These are phyloP conservation scores for Pseudomassariella vexata DNA, from an alignment of 2,329 filamentous ascomycete genomes.

Conservation along the genomic window DNA sequence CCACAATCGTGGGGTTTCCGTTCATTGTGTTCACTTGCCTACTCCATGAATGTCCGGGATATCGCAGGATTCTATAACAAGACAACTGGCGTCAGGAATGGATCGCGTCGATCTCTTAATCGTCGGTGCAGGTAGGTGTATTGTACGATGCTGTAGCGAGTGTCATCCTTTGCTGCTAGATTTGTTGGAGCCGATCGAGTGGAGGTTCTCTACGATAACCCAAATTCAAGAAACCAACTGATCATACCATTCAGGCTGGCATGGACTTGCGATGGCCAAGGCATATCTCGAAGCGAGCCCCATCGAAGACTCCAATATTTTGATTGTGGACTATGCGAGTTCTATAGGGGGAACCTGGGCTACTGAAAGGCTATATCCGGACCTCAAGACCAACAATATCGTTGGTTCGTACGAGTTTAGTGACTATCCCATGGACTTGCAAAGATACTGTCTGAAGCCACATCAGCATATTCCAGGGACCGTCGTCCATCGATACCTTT, in stretches of 20 bases:
- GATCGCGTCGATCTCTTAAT: conserved; percentile 1
- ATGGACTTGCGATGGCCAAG: conserved; percentile 46
- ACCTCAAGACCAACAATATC: conserved; percentile 60
- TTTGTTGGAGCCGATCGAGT: no score
- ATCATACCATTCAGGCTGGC: conserved; percentile 29
- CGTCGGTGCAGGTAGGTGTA: conserved; percentile 1
- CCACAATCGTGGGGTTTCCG: no score
- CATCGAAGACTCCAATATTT: conserved; percentile 27
- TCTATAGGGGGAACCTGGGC: conserved; percentile 58
- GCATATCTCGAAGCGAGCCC: conserved; percentile 37
- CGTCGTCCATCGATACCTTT: conserved; percentile 27
- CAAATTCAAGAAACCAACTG: neutral
- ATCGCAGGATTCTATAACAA: no score
- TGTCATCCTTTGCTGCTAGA: no score
- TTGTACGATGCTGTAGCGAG: no score
- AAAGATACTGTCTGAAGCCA: conserved; percentile 39
- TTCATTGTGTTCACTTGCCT: no score
- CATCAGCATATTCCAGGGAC: conserved; percentile 42
- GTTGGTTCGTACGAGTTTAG: conserved; percentile 57
- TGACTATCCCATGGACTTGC: conserved; percentile 54
- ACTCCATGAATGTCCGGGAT: no score
- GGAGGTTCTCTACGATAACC: no score
- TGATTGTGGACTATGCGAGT: conserved; percentile 43
- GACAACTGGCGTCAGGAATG: no score
- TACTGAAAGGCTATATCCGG: conserved; percentile 50